phyloP scores from a whole-genome alignment of 306 rosid species.

The Lupinus albus region DNA sequence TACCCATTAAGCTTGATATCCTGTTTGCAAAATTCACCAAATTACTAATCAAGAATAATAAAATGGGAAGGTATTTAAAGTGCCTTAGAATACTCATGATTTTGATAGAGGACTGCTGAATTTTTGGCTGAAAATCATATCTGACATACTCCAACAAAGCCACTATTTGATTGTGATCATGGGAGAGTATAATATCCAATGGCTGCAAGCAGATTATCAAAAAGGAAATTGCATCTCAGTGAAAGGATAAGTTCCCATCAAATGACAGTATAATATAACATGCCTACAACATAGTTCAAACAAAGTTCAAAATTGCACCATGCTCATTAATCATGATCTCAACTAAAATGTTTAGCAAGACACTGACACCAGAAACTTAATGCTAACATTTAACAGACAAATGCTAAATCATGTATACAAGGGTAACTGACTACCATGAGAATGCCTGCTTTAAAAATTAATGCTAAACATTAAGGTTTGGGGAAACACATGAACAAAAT shows the following conservation, averaged over 20 bases:
- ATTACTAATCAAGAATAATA: constrained; percentile 32
- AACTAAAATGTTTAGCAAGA: neutral
- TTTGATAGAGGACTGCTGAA: constrained; percentile 88
- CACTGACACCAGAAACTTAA: neutral
- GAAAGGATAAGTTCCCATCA: constrained; percentile 6
- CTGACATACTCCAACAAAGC: constrained; percentile 90
- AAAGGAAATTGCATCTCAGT: neutral
- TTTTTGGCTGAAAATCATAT: constrained; percentile 87
- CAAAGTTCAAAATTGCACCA: neutral
- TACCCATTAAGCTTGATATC: constrained; percentile 28
- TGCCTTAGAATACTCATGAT: constrained; percentile 94
- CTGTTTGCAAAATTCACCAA: constrained; percentile 12
- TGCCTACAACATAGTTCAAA: neutral
- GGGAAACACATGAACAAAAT: constrained; percentile 12
- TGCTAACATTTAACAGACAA: neutral
- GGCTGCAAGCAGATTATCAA: constrained; percentile 65
- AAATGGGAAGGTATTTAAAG: constrained; percentile 37
- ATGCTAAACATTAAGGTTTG: neutral
- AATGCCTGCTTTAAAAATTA: neutral
- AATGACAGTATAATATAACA: constrained; percentile 39
- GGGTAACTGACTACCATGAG: neutral
- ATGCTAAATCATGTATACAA: neutral
- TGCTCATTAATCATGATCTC: neutral
- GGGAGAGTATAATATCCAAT: constrained; percentile 89
- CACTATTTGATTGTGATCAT: constrained; percentile 90